Percentiles rank a stretch among this genome's conserved stretches.
phyloP scores from a whole-genome alignment of 1,284 basidiomycete genomes.

The Cerioporus squamosus region DNA sequence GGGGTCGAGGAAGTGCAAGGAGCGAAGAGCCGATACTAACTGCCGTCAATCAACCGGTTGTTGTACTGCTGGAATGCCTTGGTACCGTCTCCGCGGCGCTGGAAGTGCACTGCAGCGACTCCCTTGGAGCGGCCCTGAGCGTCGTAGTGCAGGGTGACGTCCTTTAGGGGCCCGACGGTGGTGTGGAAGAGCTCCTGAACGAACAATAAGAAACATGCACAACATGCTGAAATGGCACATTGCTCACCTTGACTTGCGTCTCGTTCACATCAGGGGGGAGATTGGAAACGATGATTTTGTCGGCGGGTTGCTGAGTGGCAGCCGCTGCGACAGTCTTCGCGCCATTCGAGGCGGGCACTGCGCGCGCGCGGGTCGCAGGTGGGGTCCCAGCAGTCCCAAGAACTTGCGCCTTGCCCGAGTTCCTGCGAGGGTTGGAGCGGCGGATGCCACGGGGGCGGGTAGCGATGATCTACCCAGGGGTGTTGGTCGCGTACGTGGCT shows the following conservation, averaged over 20 bases:
- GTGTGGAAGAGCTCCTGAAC: slow-evolving; percentile 88
- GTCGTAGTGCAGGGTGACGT: slow-evolving; percentile 88
- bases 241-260: slow-evolving; percentile 82
- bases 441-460: slow-evolving; percentile 58
- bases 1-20: slow-evolving; percentile 41
- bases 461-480: slow-evolving; percentile 69
- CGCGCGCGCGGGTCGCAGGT: slow-evolving; percentile 56
- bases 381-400: slow-evolving; percentile 55
- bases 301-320: slow-evolving; percentile 51
- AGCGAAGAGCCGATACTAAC: slow-evolving; percentile 87
- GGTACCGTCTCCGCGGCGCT: slow-evolving; percentile 86
- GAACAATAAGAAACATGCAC: background rate
- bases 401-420: slow-evolving; percentile 50
- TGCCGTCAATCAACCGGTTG: slow-evolving; percentile 99
- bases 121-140: slow-evolving; percentile 88
- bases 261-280: slow-evolving; percentile 96
- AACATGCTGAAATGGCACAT: slow-evolving; percentile 28
- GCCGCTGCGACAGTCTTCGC: slow-evolving; percentile 43
- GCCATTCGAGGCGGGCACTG: slow-evolving; percentile 39
- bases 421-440: slow-evolving; percentile 48
- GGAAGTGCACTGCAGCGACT: slow-evolving; percentile 87
- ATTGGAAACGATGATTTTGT: slow-evolving; percentile 97
- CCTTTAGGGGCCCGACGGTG: slow-evolving; percentile 88
- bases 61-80: slow-evolving; percentile 96
- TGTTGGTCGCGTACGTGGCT: slow-evolving; percentile 21